Evolutionary conservation across 164 flowering plant species (phyloP), one percentile per base, ranked within the genome.

Genomic region (Malania oleifera): DNA sequence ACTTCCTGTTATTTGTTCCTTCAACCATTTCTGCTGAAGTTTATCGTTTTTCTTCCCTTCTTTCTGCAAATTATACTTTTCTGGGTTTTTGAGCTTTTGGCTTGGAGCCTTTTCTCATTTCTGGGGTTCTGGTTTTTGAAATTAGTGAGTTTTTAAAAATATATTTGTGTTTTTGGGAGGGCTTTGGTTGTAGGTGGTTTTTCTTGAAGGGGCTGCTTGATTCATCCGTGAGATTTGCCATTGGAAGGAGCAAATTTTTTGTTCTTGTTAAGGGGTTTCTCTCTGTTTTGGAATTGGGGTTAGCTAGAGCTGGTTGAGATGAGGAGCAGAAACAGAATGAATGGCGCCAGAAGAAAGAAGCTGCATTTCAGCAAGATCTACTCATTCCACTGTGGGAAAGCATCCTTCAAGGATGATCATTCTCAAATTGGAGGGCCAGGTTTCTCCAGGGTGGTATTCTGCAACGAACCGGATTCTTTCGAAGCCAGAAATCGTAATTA

Each of bases 341-440:
- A 47, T 23, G 77, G 82, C 14, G 73, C 71, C 2, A 73, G 70
- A 46, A 78, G 56, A 54, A 73, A 54, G 57, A 80, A 40, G 74
- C 40, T 84, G 57, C 77, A 48, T 49, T 57, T 82, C 1, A 82
- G 85, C 74, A 82, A 82, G 74, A 62, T 84, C 70, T 82, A 82
- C 62, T 53, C 87, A 14, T 80, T 77, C 52, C 48, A 34, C 25
- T 80, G 90, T 53, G 83, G 82, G 2, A 78, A 67, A 64, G 48
- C 71, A 12, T 67, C 74, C 0, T 58, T 75, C 6, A 26, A 67
- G 50, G 90, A 74, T 13, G 90, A 82, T n/a, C 82, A 77, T 67
- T 70, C 79, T 19, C 80, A 69, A 57, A 76, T 84, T 48, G 89
- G 89, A 23, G 71, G 78, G 22, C 78, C 82, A 0, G 89, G 89